Conservation (phyloP, 495 filamentous ascomycete species). For the Aspergillus leporis region DNA sequence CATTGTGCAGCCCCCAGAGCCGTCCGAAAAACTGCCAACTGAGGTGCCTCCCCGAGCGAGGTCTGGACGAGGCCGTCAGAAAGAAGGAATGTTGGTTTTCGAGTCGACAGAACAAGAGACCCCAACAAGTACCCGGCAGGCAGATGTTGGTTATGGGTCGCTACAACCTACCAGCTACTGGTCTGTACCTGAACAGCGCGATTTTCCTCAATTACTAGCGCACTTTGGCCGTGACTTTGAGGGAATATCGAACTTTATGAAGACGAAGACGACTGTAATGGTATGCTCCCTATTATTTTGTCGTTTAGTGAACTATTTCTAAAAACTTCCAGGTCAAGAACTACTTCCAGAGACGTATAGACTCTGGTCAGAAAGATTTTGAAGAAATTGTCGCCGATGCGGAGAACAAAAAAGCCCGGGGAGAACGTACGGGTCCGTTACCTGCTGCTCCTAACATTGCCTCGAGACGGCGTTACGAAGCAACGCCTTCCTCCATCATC, state of each 20-base stretch:
- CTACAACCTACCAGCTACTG: conserved; percentile 88
- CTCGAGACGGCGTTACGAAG: conserved; percentile 59
- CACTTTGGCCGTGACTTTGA: conserved; percentile 89
- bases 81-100: conserved; percentile 43
- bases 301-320: neutral
- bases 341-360: conserved; percentile 77
- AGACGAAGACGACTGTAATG: conserved; percentile 92
- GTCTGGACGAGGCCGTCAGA: conserved; percentile 35
- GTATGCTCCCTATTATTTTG: conserved; percentile 47
- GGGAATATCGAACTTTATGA: conserved; percentile 82
- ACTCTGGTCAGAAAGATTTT: conserved; percentile 67
- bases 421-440: conserved; percentile 69
- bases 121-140: conserved; percentile 25
- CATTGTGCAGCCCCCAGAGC: conserved; percentile 23
- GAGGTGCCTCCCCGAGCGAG: conserved; percentile 30
- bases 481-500: conserved; percentile 56
- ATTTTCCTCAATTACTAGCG: conserved; percentile 75
- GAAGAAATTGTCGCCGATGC: conserved; percentile 68
- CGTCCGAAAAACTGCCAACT: conserved; percentile 25
- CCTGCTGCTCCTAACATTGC: conserved; percentile 57
- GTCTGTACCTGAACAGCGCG: conserved; percentile 87
- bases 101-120: conserved; percentile 44
- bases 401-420: conserved; percentile 65
- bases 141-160: conserved; percentile 45
- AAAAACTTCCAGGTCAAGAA: conserved; percentile 76